Evolutionary conservation across 768 basidiomycete species (phyloP).

Genomic region (Peribolospora kevripleyi): DNA sequence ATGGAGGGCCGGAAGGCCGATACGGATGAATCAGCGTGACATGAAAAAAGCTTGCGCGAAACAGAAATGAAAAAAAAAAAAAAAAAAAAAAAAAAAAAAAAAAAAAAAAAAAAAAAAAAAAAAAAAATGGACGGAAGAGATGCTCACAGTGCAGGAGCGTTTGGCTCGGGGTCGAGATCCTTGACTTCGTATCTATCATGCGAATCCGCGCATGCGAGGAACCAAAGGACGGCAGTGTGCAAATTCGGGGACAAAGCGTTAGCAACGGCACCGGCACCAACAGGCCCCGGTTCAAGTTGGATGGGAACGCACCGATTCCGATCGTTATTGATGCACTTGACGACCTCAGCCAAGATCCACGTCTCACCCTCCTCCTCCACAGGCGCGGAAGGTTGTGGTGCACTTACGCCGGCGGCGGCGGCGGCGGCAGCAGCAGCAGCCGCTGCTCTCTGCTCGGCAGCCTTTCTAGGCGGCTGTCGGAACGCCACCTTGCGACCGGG

Average conservation of each 20-base stretch:
- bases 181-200: slow-evolving; percentile 19
- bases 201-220: too few relatives aligned
- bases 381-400: not conserved
- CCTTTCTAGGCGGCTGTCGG: slow-evolving; percentile 13
- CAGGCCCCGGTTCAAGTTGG: not conserved
- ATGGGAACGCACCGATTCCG: slow-evolving; percentile 15
- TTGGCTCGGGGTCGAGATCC: slow-evolving; percentile 20
- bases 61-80: not conserved
- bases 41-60: not conserved
- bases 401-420: not conserved
- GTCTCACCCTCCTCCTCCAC: slow-evolving; percentile 12
- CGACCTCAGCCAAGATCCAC: slow-evolving; percentile 23
- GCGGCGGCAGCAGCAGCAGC: not conserved
- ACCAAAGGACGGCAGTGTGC: too few relatives aligned
- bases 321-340: slow-evolving; percentile 17
- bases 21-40: too few relatives aligned
- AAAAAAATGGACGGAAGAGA: not conserved
- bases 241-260: too few relatives aligned
- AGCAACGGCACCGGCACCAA: too few relatives aligned
- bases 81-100: not conserved
- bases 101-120: not conserved
- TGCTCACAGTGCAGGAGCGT: not conserved
- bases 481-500: slow-evolving; percentile 21
- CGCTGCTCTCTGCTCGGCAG: not conserved
- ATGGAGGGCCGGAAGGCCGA: not conserved